Evolutionary conservation across 371 early-diverging fungal species (phyloP), one percentile per base, ranked within the genome.

Genomic region (Capniomyces stellatus): DNA sequence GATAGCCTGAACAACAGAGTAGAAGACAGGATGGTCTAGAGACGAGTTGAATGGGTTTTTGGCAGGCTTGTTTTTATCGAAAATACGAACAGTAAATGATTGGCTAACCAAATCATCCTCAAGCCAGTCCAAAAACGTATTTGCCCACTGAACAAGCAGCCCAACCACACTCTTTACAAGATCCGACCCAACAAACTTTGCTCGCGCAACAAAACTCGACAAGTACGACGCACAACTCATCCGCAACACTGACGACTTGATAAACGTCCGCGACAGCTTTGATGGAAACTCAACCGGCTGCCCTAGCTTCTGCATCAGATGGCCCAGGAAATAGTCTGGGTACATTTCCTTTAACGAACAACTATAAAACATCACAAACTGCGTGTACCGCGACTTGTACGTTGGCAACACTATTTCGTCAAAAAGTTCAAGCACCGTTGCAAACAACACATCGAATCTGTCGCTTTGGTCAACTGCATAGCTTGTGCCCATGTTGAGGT

Each of bases 171-270:
- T 72, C 24, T 79, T 76, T 6, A 93, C 77, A 21, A 77, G 66
- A 2, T 58, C 60, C 1, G 73, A 28, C 3, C 73, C 70, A 30
- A 94, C 57, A 58, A 77, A 89, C 56, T 76, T 77, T 13, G 91
- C 93, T n/a, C 96, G 72, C 0, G 95, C 87, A 1, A 92, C 78
- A 67, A 84, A 93, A 31, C 83, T 82, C 2, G 81, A 81, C 35
- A 91, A 66, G 58, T 95, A 95, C 3, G 87, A 77, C 1, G 89
- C 79, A 2, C 92, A 79, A 1, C 92, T 77, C 13, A 88, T 69
- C 10, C 89, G 81, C 12, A 79, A 73, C 3, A 87, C 79, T 1
- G 54, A 23, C 1, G 18, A 19, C 10, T 39, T 49, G 22, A n/a
- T 24, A n/a, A n/a, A n/a, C 24, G 19, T 42, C 44, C 23, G 10